phyloP scores from a whole-genome alignment of 345 rosid species.

The Noccaea bulbosa region DNA sequence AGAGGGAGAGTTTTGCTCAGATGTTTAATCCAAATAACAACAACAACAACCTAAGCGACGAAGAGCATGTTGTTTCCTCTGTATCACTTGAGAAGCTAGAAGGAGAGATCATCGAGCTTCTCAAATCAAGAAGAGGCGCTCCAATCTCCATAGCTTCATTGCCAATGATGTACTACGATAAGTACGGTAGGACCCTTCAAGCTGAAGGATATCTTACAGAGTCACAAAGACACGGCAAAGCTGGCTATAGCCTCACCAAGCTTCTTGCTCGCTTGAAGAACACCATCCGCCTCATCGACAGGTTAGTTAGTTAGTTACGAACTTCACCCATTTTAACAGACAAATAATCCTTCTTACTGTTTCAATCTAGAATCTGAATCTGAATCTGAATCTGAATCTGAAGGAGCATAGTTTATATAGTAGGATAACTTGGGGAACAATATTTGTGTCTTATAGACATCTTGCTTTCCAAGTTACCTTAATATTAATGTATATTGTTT shows the following conservation, averaged over 20 bases:
- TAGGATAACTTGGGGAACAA: neutral
- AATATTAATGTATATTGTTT: neutral
- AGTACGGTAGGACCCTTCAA: conserved; percentile 81
- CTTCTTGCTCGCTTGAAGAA: conserved; percentile 80
- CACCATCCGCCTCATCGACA: conserved; percentile 83
- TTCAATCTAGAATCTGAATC: neutral
- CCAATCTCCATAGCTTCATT: conserved; percentile 93
- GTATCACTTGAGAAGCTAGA: conserved; percentile 80
- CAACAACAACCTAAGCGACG: conserved; percentile 42
- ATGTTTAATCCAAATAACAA: conserved; percentile 49
- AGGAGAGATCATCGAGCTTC: conserved; percentile 72
- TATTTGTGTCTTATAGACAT: neutral
- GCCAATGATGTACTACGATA: conserved; percentile 85
- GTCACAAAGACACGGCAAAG: conserved; percentile 95
- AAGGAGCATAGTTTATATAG: neutral
- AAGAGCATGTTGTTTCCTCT: conserved; percentile 62
- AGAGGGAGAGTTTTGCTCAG: conserved; percentile 58
- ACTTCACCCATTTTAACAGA: neutral
- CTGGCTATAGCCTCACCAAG: conserved; percentile 91
- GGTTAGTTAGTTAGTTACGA: conserved; percentile 54
- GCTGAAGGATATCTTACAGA: conserved; percentile 95
- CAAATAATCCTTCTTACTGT: neutral
- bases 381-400: too few species aligned
- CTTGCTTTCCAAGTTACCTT: neutral
- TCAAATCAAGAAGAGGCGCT: conserved; percentile 72